Evolutionary conservation across 306 rosid species (phyloP), one percentile per base, ranked within the genome.

Genomic region (Fragaria iinumae): DNA sequence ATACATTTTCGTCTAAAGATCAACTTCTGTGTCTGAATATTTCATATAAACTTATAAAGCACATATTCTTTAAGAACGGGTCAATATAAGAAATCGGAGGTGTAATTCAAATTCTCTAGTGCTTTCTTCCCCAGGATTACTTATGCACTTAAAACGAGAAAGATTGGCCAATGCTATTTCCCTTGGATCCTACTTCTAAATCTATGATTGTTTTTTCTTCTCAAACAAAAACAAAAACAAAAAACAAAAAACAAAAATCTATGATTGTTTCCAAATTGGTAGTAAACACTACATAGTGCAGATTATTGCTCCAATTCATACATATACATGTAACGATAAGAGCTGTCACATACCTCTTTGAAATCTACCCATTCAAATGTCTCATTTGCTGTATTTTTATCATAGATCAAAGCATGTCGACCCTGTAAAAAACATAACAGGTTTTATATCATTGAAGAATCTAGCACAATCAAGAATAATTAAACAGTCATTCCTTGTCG

Each of bases 281-380:
- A 8, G 32, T 56, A 39, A 25, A 49, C 45, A 39, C 25, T 34
- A 79, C 55, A 43, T 60, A 49, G 32, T 11, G 36, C 39, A 69
- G 48, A 43, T 62, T 32, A 68, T 44, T 73, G 73, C 39, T 77
- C 29, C 34, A 7, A 60, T n/a, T 29, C 4, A 65, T 36, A 74
- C 23, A 57, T 17, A 16, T 36, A 29, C 34, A 18, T 45, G 39
- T 12, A 18, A 53, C 5, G 70, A 27, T 55, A 9, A 4, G 62
- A 81, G 71, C 44, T 49, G 59, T 36, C 14, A n/a, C 50, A 81
- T 60, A 92, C 99, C 97, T 95, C 97, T 79, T 91, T 90, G 82
- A 95, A 92, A 79, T 95, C 89, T 82, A 92, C 99, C 99, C 96
- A 95, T 80, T 95, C 99, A 93, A 95, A 95, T 11, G 98, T 90